Conservation (phyloP, 179 eudicot species). For the Spergularia azorica region DNA sequence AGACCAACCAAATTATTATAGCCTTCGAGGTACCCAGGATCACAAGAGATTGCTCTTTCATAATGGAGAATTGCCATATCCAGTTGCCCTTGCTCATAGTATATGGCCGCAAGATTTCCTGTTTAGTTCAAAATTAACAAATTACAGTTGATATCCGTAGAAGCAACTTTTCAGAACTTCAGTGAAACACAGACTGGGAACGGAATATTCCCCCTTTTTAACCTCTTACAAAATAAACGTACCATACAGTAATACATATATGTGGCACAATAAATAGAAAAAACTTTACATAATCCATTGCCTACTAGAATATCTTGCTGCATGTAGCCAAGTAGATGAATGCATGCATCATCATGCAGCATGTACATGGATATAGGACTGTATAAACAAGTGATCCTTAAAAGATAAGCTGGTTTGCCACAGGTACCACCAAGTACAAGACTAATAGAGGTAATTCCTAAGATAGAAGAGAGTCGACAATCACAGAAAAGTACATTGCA, state of each 20-base stretch:
- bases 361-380: background rate
- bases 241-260: background rate
- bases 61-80: constrained; percentile 86
- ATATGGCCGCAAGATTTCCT: constrained; percentile 87
- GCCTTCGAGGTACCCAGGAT: constrained; percentile 89
- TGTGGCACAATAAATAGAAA: background rate
- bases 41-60: constrained; percentile 81
- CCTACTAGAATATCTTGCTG: constrained; percentile 1
- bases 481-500: background rate
- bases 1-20: constrained; percentile 83
- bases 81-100: constrained; percentile 88
- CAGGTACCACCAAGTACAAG: constrained; percentile 12
- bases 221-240: background rate
- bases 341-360: background rate
- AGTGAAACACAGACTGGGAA: background rate
- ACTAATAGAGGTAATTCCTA: too few species aligned
- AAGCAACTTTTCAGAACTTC: background rate
- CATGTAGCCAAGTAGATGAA: background rate
- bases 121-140: constrained; percentile 18
- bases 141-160: background rate
- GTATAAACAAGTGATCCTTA: background rate
- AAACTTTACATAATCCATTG: background rate
- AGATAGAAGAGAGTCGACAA: background rate
- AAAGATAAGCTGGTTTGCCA: background rate
- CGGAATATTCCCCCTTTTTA: background rate